Percentiles rank a stretch among this genome's conserved stretches.
phyloP scores from a whole-genome alignment of 2,329 filamentous ascomycete species.

The Colletotrichum sublineola region DNA sequence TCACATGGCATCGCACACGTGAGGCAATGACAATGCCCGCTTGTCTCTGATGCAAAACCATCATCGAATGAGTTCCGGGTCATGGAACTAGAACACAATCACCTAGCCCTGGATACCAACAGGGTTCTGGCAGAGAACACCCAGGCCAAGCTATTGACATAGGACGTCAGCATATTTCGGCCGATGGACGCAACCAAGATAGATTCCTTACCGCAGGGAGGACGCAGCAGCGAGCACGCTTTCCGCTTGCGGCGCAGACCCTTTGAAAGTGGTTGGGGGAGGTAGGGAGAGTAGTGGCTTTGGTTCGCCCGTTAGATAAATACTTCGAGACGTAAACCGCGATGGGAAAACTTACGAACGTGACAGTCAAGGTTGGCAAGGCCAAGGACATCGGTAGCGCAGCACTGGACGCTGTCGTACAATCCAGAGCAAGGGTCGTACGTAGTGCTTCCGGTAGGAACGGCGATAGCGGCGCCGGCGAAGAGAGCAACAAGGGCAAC shows the following conservation, averaged over 20 bases:
- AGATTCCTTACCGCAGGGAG: slow-evolving; percentile 57
- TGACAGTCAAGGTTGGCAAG: slow-evolving; percentile 69
- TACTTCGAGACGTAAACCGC: accelerated
- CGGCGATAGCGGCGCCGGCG: slow-evolving; percentile 17
- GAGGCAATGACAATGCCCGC: neutral
- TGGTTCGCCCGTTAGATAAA: neutral
- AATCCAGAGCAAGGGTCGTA: slow-evolving; percentile 59
- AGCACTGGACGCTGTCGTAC: slow-evolving; percentile 66
- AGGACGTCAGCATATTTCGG: neutral
- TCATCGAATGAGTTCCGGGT: neutral
- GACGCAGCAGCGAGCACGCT: slow-evolving; percentile 70
- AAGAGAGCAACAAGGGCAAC: slow-evolving; percentile 21
- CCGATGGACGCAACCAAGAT: neutral
- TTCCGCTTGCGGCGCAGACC: slow-evolving; percentile 62
- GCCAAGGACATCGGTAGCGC: slow-evolving; percentile 71
- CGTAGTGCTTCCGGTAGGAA: slow-evolving; percentile 8
- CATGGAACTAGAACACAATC: neutral
- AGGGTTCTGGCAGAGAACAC: slow-evolving; percentile 49
- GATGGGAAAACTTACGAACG: slow-evolving; percentile 46
- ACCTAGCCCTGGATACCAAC: neutral
- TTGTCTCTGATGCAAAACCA: neutral
- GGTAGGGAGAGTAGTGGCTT: slow-evolving; percentile 49
- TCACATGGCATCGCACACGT: neutral
- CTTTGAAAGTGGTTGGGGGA: slow-evolving; percentile 58
- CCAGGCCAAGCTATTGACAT: slow-evolving; percentile 47